Evolutionary conservation across 495 filamentous ascomycete genomes (phyloP).

Genomic region (Neurospora pannonica): DNA sequence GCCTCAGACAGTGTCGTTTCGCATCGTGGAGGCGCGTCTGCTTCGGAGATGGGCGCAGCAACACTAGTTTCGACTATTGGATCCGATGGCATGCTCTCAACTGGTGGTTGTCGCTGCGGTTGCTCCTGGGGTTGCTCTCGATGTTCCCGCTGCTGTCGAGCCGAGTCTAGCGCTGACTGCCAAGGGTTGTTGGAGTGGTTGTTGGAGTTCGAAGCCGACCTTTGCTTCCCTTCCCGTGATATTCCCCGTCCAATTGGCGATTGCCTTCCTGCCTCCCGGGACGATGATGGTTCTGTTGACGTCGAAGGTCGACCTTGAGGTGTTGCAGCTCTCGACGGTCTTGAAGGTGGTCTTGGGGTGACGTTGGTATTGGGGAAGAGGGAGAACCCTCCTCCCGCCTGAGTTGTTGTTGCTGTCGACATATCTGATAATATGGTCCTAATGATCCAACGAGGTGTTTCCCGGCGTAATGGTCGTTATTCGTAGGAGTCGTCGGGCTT

Average conservation of each 20-base stretch:
- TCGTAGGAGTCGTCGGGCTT: background rate
- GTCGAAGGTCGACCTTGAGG: slow-evolving; percentile 27
- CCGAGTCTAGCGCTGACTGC: slow-evolving; percentile 22
- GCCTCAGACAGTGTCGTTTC: slow-evolving; percentile 43
- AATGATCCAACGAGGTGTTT: background rate
- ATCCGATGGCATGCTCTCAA: slow-evolving; percentile 14
- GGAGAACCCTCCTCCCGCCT: slow-evolving; percentile 37
- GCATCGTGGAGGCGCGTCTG: slow-evolving; percentile 31
- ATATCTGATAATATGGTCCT: background rate
- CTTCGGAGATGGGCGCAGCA: slow-evolving; percentile 16
- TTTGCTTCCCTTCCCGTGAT: slow-evolving; percentile 27
- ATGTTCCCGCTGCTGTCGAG: slow-evolving; percentile 5
- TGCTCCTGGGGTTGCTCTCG: slow-evolving; percentile 6
- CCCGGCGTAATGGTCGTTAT: background rate
- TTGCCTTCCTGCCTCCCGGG: slow-evolving; percentile 22
- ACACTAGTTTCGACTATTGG: slow-evolving; percentile 18
- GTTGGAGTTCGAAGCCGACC: slow-evolving; percentile 5
- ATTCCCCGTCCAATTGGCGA: slow-evolving; percentile 18
- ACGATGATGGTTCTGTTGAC: slow-evolving; percentile 20
- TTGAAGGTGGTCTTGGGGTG: slow-evolving; percentile 20
- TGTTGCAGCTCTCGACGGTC: slow-evolving; percentile 29
- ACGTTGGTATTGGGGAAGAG: slow-evolving; percentile 39
- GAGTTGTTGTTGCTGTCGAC: slow-evolving; percentile 12
- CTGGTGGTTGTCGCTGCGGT: slow-evolving; percentile 2
- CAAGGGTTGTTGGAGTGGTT: slow-evolving; percentile 20